These are phyloP conservation scores for Marasmius sp. DNA, from an alignment of 1,284 basidiomycete genomes.

Conservation along the genomic window DNA sequence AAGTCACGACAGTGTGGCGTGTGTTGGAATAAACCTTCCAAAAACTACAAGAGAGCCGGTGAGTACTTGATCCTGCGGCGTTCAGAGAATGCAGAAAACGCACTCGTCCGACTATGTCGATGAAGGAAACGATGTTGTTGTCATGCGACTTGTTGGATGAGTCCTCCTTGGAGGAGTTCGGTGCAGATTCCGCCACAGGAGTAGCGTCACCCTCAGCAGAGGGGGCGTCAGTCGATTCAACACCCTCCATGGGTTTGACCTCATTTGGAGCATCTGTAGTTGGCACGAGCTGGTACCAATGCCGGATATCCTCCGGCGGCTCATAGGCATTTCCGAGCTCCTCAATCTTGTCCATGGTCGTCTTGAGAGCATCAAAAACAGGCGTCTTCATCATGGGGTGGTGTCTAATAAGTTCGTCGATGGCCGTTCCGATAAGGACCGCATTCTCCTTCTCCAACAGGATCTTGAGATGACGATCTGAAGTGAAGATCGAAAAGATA, in stretches of 20 bases:
- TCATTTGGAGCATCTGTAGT: constrained; percentile 28
- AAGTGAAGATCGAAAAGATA: constrained; percentile 86
- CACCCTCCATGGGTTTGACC: constrained; percentile 56
- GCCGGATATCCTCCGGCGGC: constrained; percentile 56
- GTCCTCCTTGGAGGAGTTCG: constrained; percentile 36
- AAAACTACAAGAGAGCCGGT: constrained; percentile 46
- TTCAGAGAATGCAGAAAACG: constrained; percentile 19
- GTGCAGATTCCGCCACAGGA: constrained; percentile 24
- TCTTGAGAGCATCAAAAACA: constrained; percentile 77
- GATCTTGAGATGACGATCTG: constrained; percentile 83
- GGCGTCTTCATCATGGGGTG: constrained; percentile 85
- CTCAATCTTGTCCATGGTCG: constrained; percentile 72
- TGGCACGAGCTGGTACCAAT: constrained; percentile 62
- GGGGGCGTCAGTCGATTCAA: constrained; percentile 24
- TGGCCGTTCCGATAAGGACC: constrained; percentile 81
- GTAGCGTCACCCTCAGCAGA: constrained; percentile 11
- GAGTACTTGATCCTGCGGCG: constrained; percentile 3
- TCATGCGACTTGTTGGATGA: constrained; percentile 55
- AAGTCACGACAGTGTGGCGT: constrained; percentile 91
- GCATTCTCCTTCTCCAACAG: constrained; percentile 93
- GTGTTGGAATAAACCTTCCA: constrained; percentile 94
- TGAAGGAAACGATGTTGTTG: constrained; percentile 72
- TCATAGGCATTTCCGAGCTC: constrained; percentile 64
- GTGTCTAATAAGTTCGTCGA: constrained; percentile 96
- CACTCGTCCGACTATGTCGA: constrained; percentile 76